Evolutionary conservation across 2,329 filamentous ascomycete genomes (phyloP).

Genomic region (Leptographium radiaticola): DNA sequence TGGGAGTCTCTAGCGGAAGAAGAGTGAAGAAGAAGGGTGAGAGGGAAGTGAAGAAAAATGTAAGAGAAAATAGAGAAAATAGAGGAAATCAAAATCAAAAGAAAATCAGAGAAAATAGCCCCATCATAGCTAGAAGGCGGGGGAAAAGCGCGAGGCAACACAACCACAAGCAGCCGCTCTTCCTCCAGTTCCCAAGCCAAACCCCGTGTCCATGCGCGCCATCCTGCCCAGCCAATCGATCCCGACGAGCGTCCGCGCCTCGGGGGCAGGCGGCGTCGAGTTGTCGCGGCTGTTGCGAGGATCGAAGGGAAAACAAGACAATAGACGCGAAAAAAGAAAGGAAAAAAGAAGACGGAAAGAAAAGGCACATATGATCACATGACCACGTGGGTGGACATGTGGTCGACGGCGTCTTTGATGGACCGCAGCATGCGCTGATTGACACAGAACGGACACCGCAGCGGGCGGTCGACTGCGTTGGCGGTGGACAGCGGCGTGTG

Average conservation of each 20-base stretch:
- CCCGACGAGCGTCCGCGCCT: no score
- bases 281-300: no score
- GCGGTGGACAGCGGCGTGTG: not conserved
- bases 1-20: not conserved
- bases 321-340: not conserved
- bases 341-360: not conserved
- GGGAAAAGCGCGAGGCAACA: no score
- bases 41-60: not conserved
- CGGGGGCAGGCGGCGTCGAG: no score
- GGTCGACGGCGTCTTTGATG: slow-evolving; percentile 49
- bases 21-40: not conserved
- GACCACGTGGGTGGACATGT: slow-evolving; percentile 48
- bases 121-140: no score
- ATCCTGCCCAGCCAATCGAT: no score
- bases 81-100: not conserved
- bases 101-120: not conserved
- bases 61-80: not conserved
- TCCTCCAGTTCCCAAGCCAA: no score
- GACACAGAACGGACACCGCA: slow-evolving; percentile 47
- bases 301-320: no score
- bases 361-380: slow-evolving; percentile 22
- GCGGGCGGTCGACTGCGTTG: slow-evolving; percentile 28
- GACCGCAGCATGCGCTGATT: slow-evolving; percentile 47
- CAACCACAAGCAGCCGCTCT: no score
- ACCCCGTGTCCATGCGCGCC: no score